phyloP scores from a whole-genome alignment of 129 eudicot species.

The Lonicera japonica region DNA sequence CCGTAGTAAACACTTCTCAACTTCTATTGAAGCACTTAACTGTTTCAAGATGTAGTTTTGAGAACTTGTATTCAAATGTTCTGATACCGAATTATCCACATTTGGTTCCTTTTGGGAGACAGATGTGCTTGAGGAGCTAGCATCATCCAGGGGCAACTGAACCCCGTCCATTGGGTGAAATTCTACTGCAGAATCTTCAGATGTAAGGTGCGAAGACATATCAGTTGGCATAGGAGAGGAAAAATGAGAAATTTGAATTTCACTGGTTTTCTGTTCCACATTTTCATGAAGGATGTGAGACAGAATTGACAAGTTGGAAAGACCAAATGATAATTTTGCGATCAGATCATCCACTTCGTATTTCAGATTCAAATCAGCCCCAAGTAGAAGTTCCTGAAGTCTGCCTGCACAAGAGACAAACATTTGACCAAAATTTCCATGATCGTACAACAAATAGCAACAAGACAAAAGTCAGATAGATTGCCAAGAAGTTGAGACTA shows the following conservation, averaged over 20 bases:
- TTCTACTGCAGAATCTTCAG: conserved; percentile 17
- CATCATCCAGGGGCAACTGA: conserved; percentile 25
- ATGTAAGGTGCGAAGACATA: conserved; percentile 19
- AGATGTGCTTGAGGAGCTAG: conserved; percentile 36
- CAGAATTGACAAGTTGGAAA: conserved; percentile 57
- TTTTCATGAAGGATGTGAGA: conserved; percentile 44
- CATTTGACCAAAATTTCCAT: background rate
- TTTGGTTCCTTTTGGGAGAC: conserved; percentile 14
- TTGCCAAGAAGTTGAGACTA: too few species aligned
- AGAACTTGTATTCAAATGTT: conserved; percentile 18
- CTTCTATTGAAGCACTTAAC: conserved; percentile 41
- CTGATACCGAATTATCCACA: conserved; percentile 13
- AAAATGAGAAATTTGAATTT: conserved; percentile 37
- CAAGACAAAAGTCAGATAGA: too few species aligned
- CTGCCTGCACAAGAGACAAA: conserved; percentile 43
- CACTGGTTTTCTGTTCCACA: conserved; percentile 30
- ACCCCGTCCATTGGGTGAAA: conserved; percentile 22
- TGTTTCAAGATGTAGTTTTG: conserved; percentile 56
- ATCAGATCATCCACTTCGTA: conserved; percentile 33
- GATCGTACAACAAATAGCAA: too few species aligned
- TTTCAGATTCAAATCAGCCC: conserved; percentile 42
- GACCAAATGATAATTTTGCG: conserved; percentile 39
- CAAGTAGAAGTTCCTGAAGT: conserved; percentile 60
- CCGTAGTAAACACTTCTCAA: conserved; percentile 42
- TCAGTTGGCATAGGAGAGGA: conserved; percentile 29